Base-by-base conservation (phyloP, 129 eudicot genomes). In the Artemisia argyi region DNA sequence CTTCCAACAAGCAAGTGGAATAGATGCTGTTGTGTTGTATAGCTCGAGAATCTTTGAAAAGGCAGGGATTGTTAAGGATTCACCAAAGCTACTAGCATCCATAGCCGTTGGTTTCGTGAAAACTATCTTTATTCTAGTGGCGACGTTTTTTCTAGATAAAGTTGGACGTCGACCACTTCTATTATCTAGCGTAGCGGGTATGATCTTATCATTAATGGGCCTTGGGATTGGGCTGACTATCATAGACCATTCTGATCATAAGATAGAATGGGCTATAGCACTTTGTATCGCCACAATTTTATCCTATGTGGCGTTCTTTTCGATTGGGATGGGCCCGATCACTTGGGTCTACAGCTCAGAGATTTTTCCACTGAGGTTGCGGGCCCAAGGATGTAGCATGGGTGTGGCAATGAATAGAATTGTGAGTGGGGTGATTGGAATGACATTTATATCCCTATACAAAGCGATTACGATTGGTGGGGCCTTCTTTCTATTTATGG, bases 261-360 rank as follows among this genome's bases (percentile, higher is more conserved):
- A 65, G 78, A 2, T 76, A 11, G 15, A 13, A 5, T 87, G 92
- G 92, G 92, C 87, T 69, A 44, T 84, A 2, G 78, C 81, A 10
- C 4, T 87, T 1, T 54, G 76, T 47, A 73, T 84, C 2, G 60
- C 60, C 1, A 7, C 66, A 4, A 52, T 82, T 39, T 44, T 84
- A 39, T 49, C 79, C 0, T 81, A 68, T n/a, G 92, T 87, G 61
- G 84, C 83, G 6, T 81, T 74, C 7, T 87, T 87, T 53, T 84
- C 89, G 0, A 81, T 87, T 0, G 92, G 92, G 32, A 68, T 87
- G 85, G 92, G 92, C 0, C 92, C 92, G 5, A 84, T 87, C n/a
- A 73, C 89, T 0, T 87, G 92, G 89, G 92, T 87, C 5, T 84
- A 83, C 75, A 86, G 82, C 68, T 86, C 92, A 1, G 92, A 86